Conservation (phyloP, 1,284 basidiomycete species). For the Tremellales sp. region DNA sequence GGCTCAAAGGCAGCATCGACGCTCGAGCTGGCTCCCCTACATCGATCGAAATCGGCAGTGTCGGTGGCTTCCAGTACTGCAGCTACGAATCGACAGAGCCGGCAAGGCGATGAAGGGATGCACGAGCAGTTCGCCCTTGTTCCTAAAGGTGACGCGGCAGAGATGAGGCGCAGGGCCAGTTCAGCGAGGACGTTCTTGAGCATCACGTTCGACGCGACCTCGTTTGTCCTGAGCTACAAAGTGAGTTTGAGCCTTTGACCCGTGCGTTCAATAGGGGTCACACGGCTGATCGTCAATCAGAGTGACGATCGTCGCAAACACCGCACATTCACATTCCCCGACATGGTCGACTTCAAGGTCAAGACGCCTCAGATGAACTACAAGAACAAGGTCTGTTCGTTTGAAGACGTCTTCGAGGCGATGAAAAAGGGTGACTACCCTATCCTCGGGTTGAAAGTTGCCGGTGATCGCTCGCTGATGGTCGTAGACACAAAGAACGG, state of each 20-base stretch:
- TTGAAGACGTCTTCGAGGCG: constrained; percentile 74
- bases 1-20: constrained; percentile 1
- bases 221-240: constrained; percentile 51
- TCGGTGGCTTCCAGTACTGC: constrained; percentile 8
- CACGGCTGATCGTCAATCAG: constrained; percentile 4
- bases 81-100: background rate
- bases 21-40: constrained; percentile 15
- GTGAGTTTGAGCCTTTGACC: constrained; percentile 40
- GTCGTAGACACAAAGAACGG: constrained; percentile 37
- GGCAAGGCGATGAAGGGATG: too few relatives aligned
- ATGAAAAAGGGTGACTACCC: constrained; percentile 67
- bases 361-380: constrained; percentile 62
- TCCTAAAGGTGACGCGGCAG: constrained; percentile 31
- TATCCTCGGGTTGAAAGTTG: background rate
- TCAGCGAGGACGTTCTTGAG: constrained; percentile 66
- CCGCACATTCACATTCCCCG: constrained; percentile 41
- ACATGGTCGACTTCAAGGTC: constrained; percentile 55
- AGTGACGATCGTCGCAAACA: constrained; percentile 52
- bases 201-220: constrained; percentile 65
- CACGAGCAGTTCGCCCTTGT: background rate
- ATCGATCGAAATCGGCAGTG: constrained; percentile 20
- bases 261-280: too few relatives aligned
- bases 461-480: background rate
- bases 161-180: constrained; percentile 50
- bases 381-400: constrained; percentile 81